Base-by-base conservation (phyloP, 2,329 filamentous ascomycete species). In the Fusarium nanum region DNA sequence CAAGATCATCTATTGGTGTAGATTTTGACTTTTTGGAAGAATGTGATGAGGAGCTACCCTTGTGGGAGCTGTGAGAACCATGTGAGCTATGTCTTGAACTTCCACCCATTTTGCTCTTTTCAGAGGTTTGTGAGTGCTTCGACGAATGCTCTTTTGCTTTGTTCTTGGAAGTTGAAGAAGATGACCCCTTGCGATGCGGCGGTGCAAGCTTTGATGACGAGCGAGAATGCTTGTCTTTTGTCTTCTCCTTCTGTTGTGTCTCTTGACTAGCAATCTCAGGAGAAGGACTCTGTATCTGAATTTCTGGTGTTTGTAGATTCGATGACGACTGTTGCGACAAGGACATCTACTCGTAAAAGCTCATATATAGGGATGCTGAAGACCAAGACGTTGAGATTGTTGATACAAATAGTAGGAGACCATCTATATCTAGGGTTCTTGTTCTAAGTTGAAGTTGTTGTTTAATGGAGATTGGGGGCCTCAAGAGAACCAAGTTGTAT, bases 1-100 rank as follows among this genome's bases (percentile, higher is more conserved):
- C 88, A 68, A 91, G 85, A 32, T 71, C 68, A 5, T 81, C 81
- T 68, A 84, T 86, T 23, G 78, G 50, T 32, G 74, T 81, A 7
- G 82, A 77, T 67, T 82, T 86, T 50, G 77, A 73, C 59, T 81
- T 83, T 59, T 81, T 83, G 7, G 81, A 77, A 7, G 68, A 71
- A 53, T 61, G 44, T 30, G 73, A 73, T 9, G 74, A 68, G 25
- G 73, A 73, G 57, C 73, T 71, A 20, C 75, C 76, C 60, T 75
- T 81, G 60, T 60, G 75, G 18, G 73, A 71, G 53, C 68, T 75
- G 18, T 58, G 61, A n/a, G 61, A 64, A 32, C 70, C 57, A n/a
- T 58, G 56, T 4, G 73, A 75, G 28, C 68, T 56, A 22, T 73
- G 67, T 60, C 63, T 72, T 23, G 72, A 73, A 59, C 68, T 75